Percentiles rank a stretch among this genome's conserved stretches.
Conservation (phyloP, 208 protist genomes). For the Giardia duodenalis region DNA sequence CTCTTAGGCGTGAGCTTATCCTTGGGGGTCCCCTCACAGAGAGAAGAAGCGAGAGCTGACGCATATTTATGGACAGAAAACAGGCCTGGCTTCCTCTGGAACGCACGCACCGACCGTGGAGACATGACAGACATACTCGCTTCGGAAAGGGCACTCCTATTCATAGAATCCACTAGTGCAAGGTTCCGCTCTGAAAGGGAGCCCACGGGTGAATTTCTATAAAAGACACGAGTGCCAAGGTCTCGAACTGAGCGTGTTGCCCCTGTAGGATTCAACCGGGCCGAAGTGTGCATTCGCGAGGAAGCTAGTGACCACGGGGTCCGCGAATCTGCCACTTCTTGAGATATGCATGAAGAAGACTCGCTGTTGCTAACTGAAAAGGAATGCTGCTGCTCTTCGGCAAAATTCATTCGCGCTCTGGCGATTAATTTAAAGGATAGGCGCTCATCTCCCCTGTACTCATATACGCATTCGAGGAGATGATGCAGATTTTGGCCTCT, state of each 20-base stretch:
- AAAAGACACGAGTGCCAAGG: not conserved
- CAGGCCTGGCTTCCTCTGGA: not conserved
- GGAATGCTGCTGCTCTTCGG: no score
- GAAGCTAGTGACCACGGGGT: no score
- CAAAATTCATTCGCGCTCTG: no score
- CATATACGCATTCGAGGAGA: no score
- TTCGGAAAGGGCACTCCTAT: not conserved
- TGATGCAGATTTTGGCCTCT: no score
- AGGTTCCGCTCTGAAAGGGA: not conserved
- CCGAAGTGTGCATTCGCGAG: not conserved
- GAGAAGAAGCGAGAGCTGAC: not conserved
- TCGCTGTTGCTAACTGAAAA: no score
- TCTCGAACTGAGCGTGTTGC: not conserved
- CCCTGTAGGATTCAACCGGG: not conserved
- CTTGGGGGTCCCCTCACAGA: not conserved
- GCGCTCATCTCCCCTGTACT: no score
- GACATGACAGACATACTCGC: not conserved
- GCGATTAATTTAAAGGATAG: no score
- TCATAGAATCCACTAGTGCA: not conserved
- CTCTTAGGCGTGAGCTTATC: no score
- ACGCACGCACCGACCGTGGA: not conserved
- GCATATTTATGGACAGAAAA: not conserved
- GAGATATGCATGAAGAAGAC: no score
- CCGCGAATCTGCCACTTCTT: no score
- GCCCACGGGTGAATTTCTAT: not conserved